phyloP scores from a whole-genome alignment of 805 yeast genomes.

The Zygosaccharomyces bisporus region DNA sequence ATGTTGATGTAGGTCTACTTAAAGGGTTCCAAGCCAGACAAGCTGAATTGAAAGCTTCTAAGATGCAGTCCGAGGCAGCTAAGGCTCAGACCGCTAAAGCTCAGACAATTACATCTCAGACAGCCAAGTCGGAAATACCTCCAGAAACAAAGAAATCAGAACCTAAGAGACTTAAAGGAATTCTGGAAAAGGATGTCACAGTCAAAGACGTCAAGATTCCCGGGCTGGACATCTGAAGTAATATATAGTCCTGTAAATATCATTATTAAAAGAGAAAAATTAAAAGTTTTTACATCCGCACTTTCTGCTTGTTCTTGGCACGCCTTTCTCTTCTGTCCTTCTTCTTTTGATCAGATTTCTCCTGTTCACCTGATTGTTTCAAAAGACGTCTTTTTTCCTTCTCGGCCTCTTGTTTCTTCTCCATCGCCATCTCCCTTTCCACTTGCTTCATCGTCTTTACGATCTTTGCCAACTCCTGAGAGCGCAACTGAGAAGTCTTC shows the following conservation, averaged over 20 bases:
- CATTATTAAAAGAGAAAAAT: conserved; percentile 1
- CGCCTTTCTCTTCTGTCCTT: conserved; percentile 79
- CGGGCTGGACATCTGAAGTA: conserved; percentile 25
- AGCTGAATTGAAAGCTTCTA: conserved; percentile 5
- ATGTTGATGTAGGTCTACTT: conserved; percentile 23
- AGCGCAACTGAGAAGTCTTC: conserved; percentile 76
- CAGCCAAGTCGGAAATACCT: not conserved
- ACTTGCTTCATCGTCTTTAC: conserved; percentile 61
- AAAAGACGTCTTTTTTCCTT: conserved; percentile 59
- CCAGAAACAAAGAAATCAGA: conserved; percentile 4
- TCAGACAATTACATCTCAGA: too few relatives aligned
- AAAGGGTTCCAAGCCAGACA: conserved; percentile 14
- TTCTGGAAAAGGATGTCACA: conserved; percentile 23
- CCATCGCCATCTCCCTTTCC: conserved; percentile 65
- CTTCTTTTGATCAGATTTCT: conserved; percentile 72
- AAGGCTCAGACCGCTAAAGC: not conserved
- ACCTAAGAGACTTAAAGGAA: conserved; percentile 12
- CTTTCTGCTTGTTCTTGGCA: conserved; percentile 58
- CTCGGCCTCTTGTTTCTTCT: conserved; percentile 65
- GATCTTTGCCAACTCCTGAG: conserved; percentile 64
- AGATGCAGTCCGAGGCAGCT: conserved; percentile 2
- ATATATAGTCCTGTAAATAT: conserved; percentile 11
- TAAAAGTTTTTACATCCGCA: conserved; percentile 28
- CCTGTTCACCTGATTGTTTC: conserved; percentile 67
- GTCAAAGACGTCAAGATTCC: conserved; percentile 30